These are phyloP conservation scores for Leishmania tropica DNA, from an alignment of 208 protist species.

Conservation along the genomic window DNA sequence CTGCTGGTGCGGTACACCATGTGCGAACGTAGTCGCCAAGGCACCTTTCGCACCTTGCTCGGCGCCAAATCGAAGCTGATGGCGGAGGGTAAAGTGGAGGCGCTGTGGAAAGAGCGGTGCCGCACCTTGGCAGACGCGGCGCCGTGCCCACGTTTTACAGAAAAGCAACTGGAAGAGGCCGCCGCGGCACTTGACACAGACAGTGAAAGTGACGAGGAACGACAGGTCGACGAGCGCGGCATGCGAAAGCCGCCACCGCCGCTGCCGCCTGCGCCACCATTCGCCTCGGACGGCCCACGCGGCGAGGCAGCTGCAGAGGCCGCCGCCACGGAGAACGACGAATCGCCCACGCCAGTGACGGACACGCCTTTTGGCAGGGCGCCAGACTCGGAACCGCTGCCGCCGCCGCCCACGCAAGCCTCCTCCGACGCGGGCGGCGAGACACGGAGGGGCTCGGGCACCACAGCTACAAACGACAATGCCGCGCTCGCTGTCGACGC, in stretches of 20 bases:
- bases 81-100: conserved; percentile 2
- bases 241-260: conserved; percentile 17
- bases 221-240: conserved; percentile 10
- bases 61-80: conserved; percentile 20
- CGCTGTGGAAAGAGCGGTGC: conserved; percentile 12
- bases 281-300: neutral
- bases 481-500: neutral
- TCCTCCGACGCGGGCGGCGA: neutral
- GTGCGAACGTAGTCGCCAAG: conserved; percentile 17
- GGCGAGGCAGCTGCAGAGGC: neutral
- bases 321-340: neutral
- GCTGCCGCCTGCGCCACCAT: neutral
- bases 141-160: conserved; percentile 6
- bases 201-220: conserved; percentile 11
- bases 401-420: neutral
- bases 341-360: neutral
- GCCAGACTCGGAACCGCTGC: neutral
- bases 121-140: neutral
- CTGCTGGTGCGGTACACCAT: conserved; percentile 21
- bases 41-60: conserved; percentile 19
- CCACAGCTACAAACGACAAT: neutral
- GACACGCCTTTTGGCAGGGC: neutral
- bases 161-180: conserved; percentile 1
- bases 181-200: conserved; percentile 10
- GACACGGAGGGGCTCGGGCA: neutral